These are phyloP conservation scores for Cryptosporidium xiaoi DNA, from an alignment of 169 alveolate genomes.

Conservation along the genomic window DNA sequence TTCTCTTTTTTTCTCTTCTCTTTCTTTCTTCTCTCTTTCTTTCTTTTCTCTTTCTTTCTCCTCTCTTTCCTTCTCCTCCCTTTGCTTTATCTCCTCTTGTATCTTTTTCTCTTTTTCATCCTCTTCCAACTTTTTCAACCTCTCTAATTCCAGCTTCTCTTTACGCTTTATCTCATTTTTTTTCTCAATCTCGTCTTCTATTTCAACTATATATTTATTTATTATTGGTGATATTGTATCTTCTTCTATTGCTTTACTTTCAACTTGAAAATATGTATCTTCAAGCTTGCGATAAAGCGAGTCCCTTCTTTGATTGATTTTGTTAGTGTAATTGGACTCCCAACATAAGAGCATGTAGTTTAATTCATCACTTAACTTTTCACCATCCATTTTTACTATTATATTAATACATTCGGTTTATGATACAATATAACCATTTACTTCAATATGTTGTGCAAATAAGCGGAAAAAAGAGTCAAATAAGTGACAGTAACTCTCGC, in stretches of 20 bases:
- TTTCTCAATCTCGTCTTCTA: constrained; percentile 35
- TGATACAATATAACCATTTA: no score
- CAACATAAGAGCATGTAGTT: constrained; percentile 22
- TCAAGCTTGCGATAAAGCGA: no score
- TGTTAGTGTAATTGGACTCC: constrained; percentile 18
- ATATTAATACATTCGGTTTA: no score
- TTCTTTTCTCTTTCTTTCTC: neutral
- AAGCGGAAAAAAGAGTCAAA: no score
- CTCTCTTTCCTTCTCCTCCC: neutral
- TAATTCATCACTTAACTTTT: constrained; percentile 42
- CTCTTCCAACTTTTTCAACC: constrained; percentile 19
- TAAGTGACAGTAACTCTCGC: no score
- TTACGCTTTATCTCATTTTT: constrained; percentile 1
- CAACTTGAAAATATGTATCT: neutral
- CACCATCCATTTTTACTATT: constrained; percentile 44
- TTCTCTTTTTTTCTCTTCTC: neutral
- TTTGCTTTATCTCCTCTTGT: constrained; percentile 2
- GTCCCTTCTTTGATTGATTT: neutral
- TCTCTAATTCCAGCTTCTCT: neutral
- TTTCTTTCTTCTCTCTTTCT: neutral
- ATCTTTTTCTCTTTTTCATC: constrained; percentile 4
- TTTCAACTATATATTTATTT: constrained; percentile 14
- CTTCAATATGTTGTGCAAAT: no score
- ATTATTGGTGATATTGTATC: constrained; percentile 48
- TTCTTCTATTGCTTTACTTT: constrained; percentile 2